Conservation (phyloP, 352 stramenopile species). For the Phytophthora citrophthora region DNA sequence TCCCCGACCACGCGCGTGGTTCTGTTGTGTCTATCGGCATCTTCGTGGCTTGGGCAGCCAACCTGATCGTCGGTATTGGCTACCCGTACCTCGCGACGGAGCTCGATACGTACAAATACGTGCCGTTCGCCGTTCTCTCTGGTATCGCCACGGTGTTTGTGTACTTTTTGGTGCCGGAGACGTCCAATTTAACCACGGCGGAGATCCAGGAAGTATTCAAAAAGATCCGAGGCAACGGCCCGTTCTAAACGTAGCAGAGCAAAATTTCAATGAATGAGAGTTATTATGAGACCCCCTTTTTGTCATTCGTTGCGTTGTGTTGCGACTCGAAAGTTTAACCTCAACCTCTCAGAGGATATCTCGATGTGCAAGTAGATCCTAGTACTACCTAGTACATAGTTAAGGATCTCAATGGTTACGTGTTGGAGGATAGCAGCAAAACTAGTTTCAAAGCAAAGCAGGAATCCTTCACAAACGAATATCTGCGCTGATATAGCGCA, state of each 20-base stretch:
- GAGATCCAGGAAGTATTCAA: constrained; percentile 49
- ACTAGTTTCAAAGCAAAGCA: no score
- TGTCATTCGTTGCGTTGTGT: not conserved
- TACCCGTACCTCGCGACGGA: constrained; percentile 43
- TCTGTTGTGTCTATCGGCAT: constrained; percentile 39
- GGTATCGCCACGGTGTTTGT: constrained; percentile 32
- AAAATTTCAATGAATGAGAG: not conserved
- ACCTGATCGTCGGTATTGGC: constrained; percentile 51
- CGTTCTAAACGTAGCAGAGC: constrained; percentile 18
- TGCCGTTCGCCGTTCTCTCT: constrained; percentile 36
- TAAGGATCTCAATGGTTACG: no score
- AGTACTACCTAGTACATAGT: no score
- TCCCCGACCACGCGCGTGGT: constrained; percentile 39
- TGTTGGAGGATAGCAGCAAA: no score
- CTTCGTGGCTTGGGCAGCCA: constrained; percentile 40
- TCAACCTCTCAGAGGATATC: no score
- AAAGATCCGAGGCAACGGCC: constrained; percentile 34
- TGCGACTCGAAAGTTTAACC: no score
- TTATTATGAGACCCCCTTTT: no score
- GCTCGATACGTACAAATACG: constrained; percentile 38
- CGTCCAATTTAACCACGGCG: constrained; percentile 37
- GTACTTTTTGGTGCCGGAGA: constrained; percentile 44
- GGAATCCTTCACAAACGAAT: no score
- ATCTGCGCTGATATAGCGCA: no score
- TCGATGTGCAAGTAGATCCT: no score